phyloP scores from a whole-genome alignment of 108 stramenopile species.

The Nannochloropsis gaditana region DNA sequence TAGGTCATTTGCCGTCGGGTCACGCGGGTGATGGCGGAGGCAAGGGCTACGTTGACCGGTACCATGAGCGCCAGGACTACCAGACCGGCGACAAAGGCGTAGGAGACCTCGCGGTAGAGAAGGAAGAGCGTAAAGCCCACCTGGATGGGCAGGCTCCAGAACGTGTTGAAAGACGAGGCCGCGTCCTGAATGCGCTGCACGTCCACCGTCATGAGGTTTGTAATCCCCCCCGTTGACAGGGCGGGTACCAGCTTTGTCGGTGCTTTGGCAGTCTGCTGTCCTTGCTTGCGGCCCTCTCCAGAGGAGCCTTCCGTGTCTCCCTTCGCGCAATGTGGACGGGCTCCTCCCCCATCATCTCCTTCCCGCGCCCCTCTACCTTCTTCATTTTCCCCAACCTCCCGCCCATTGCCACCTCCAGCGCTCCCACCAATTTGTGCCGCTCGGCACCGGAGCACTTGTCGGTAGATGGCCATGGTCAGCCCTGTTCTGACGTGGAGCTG shows the following conservation, averaged over 20 bases:
- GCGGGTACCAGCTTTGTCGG: constrained; percentile 10
- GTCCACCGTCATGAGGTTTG: constrained; percentile 51
- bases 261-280: constrained; percentile 33
- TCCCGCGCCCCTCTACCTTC: too few species aligned
- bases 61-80: constrained; percentile 44
- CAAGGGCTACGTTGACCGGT: constrained; percentile 49
- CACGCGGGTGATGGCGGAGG: constrained; percentile 46
- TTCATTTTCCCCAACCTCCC: too few species aligned
- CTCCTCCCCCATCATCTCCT: too few species aligned
- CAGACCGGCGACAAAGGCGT: constrained; percentile 53
- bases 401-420: not conserved
- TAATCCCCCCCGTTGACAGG: constrained; percentile 34
- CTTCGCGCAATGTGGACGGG: too few species aligned
- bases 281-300: not conserved
- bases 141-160: constrained; percentile 55
- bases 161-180: constrained; percentile 45
- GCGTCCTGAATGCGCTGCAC: constrained; percentile 47
- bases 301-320: not conserved
- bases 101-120: constrained; percentile 48
- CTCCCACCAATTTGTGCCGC: not conserved
- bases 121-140: constrained; percentile 53
- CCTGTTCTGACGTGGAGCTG: constrained; percentile 44
- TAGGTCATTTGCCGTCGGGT: constrained; percentile 49
- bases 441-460: constrained; percentile 17
- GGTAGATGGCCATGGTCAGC: constrained; percentile 38